Base-by-base conservation (phyloP, 352 stramenopile genomes). In the Saprolegnia diclina region DNA sequence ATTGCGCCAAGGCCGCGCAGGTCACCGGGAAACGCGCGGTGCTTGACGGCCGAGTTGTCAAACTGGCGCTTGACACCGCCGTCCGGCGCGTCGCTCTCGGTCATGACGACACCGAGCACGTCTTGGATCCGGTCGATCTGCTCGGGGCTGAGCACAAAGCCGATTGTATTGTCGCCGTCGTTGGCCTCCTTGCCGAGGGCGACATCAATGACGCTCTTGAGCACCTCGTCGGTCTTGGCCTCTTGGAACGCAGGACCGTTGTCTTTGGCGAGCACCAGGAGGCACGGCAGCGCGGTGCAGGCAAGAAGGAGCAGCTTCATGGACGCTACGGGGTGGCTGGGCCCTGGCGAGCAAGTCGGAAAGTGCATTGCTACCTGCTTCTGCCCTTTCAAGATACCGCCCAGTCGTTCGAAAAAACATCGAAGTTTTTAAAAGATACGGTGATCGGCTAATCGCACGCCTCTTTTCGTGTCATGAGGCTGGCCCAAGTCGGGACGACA, bases 41-140 rank as follows among this genome's bases (percentile, higher is more conserved):
- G 46, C 16, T 40, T 9, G 18, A 53, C 21, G 3, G 63, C 63
- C 6, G 63, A 46, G 9, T 45, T 45, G 16, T 61, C 63, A 0
- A 48, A 62, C 18, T 9, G 45, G 18, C 13, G 22, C 19, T 22
- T 24, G 14, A 45, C 13, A 14, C 52, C 56, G 22, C n/a, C n/a
- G n/a, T n/a, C n/a, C n/a, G n/a, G n/a, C n/a, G n/a, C n/a, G 13
- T 42, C 52, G 24, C 19, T n/a, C 13, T 59, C 24, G 1, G 13
- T 24, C 52, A 59, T 26, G 4, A 13, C 11, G 11, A 40, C 24
- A 9, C 52, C 52, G 44, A 69, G 16, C 10, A 69, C 16, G 19
- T 6, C 37, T 69, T 61, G 63, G 26, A 69, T 69, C 52, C 37
- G 32, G 18, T 38, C 32, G 11, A 69, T 52, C 61, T 69, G 63